A percentile compares a stretch with the other conserved stretches of the same genome.
Evolutionary conservation across 2,329 filamentous ascomycete genomes (phyloP).

Genomic region (Sarocladium kiliense): DNA sequence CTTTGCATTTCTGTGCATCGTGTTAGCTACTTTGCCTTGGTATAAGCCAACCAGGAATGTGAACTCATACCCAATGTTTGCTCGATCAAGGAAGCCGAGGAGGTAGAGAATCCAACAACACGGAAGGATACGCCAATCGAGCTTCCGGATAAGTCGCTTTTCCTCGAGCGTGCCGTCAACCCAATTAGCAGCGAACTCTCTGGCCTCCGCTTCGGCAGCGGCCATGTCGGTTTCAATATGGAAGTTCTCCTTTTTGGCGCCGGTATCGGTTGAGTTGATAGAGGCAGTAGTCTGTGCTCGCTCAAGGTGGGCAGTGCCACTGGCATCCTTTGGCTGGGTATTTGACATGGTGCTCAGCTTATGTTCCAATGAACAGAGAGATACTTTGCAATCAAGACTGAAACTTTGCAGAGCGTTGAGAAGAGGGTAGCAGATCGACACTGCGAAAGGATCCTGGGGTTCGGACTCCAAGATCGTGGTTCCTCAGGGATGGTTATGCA

Average conservation of each 20-base stretch:
- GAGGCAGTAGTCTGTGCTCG: neutral
- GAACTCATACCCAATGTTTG: conserved; percentile 16
- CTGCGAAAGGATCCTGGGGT: neutral
- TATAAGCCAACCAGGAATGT: too few relatives aligned
- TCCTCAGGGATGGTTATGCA: too few relatives aligned
- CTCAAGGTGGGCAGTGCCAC: neutral
- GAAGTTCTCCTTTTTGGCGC: neutral
- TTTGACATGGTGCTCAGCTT: neutral
- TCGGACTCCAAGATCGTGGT: too few relatives aligned
- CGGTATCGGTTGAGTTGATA: neutral
- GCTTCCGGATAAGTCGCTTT: conserved; percentile 12
- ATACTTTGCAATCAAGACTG: too few relatives aligned
- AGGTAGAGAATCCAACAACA: conserved; percentile 18
- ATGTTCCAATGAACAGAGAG: too few relatives aligned
- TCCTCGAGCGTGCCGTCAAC: conserved; percentile 10
- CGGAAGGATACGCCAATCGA: conserved; percentile 12
- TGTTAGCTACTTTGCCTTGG: neutral
- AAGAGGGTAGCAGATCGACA: neutral
- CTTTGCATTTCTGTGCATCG: conserved; percentile 16
- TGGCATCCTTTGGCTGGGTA: neutral
- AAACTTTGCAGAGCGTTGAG: too few relatives aligned
- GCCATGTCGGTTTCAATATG: neutral
- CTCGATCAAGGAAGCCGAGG: conserved; percentile 16
- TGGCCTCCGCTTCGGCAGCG: neutral
- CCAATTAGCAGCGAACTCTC: conserved; percentile 3